A percentile compares a stretch with the other conserved stretches of the same genome.
phyloP scores from a whole-genome alignment of 1,139 yeast species.

The Scheffersomyces insectosa region DNA sequence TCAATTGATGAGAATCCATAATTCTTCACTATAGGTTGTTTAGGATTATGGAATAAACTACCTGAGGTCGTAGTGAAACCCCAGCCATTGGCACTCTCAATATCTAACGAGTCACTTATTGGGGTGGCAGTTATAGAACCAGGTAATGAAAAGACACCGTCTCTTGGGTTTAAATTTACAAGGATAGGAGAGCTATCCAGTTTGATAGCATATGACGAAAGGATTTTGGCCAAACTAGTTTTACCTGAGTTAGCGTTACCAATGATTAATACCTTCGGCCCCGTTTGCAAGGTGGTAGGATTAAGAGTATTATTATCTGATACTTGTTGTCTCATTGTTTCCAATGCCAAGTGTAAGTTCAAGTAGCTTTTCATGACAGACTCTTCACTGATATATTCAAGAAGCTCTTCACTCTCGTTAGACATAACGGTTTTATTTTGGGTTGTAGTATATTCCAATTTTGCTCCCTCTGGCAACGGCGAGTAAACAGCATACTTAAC shows the following conservation, averaged over 20 bases:
- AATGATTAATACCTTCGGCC: constrained; percentile 71
- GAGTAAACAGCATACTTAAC: constrained; percentile 58
- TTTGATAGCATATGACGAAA: constrained; percentile 76
- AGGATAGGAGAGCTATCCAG: constrained; percentile 63
- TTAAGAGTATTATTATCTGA: constrained; percentile 25
- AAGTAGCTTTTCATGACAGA: constrained; percentile 63
- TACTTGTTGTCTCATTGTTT: constrained; percentile 51
- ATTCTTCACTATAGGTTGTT: constrained; percentile 81
- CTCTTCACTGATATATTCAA: constrained; percentile 72
- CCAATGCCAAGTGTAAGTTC: constrained; percentile 77
- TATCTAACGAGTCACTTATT: constrained; percentile 75
- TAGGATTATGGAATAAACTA: constrained; percentile 76
- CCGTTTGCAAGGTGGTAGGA: constrained; percentile 20
- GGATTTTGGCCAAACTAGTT: constrained; percentile 67
- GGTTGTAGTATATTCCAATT: constrained; percentile 49
- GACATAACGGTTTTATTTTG: constrained; percentile 48
- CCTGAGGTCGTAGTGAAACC: constrained; percentile 91
- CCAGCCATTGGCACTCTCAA: constrained; percentile 71
- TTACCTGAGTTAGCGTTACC: constrained; percentile 82
- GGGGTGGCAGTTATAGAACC: constrained; percentile 88
- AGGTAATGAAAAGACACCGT: constrained; percentile 78
- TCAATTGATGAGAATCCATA: constrained; percentile 67
- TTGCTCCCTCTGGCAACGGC: constrained; percentile 63
- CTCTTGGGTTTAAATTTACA: constrained; percentile 82
- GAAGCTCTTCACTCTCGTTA: constrained; percentile 33